phyloP scores from a whole-genome alignment of 1,284 basidiomycete genomes.

The Sporisorium scitamineum region DNA sequence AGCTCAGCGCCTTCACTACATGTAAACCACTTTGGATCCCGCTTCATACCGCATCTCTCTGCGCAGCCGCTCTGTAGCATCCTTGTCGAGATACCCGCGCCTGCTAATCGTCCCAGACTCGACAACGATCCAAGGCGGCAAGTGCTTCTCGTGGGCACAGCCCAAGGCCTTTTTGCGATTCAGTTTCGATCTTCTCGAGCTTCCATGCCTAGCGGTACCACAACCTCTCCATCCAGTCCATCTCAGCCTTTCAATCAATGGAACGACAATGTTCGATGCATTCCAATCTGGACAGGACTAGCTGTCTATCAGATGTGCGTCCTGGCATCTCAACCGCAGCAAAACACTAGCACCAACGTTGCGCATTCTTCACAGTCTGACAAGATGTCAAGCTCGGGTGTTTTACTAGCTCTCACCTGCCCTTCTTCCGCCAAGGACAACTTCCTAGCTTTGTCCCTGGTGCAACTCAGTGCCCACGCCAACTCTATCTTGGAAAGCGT shows the following conservation, averaged over 20 bases:
- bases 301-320: conserved; percentile 57
- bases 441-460: conserved; percentile 29
- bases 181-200: conserved; percentile 15
- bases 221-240: not conserved
- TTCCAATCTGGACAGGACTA: conserved; percentile 50
- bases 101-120: not conserved
- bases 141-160: conserved; percentile 42
- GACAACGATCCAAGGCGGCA: conserved; percentile 5
- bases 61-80: conserved; percentile 55
- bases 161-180: conserved; percentile 48
- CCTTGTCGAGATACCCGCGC: conserved; percentile 37
- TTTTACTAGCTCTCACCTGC: conserved; percentile 54
- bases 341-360: not conserved
- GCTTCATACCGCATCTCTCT: conserved; percentile 55
- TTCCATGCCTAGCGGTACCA: not conserved
- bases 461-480: conserved; percentile 50
- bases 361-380: not conserved
- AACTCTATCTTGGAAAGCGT: conserved; percentile 45
- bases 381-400: conserved; percentile 19
- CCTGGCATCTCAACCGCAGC: conserved; percentile 33
- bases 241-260: conserved; percentile 14
- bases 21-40: conserved; percentile 45
- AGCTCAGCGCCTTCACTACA: conserved; percentile 39
- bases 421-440: conserved; percentile 18
- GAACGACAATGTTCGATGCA: conserved; percentile 50